These are phyloP conservation scores for Lipomyces chichibuensis DNA, from an alignment of 805 yeast species.

Conservation along the genomic window DNA sequence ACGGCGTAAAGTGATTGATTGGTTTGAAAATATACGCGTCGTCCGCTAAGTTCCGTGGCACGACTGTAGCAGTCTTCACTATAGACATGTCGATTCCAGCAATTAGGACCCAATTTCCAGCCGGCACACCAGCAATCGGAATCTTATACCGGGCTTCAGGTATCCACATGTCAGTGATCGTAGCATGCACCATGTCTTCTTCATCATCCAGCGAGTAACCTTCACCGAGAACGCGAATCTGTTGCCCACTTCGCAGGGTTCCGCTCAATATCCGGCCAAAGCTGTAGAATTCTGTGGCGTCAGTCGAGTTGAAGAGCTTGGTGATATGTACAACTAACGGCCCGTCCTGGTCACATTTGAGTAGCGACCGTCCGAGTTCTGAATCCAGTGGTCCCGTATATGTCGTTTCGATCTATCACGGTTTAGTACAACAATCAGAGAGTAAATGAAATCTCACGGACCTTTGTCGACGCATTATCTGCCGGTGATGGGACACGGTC, in stretches of 20 bases:
- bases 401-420: constrained; percentile 16
- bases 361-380: constrained; percentile 37
- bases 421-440: not conserved
- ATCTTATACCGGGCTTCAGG: constrained; percentile 73
- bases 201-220: constrained; percentile 51
- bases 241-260: constrained; percentile 51
- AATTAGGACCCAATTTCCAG: constrained; percentile 71
- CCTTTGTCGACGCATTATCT: constrained; percentile 39
- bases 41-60: constrained; percentile 39
- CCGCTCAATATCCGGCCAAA: constrained; percentile 70
- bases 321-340: constrained; percentile 58
- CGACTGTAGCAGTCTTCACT: constrained; percentile 65
- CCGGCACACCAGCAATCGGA: constrained; percentile 55
- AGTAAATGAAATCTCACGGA: not conserved
- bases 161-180: constrained; percentile 47
- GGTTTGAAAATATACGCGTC: constrained; percentile 47
- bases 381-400: constrained; percentile 44
- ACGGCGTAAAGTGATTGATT: constrained; percentile 52
- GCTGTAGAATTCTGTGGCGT: constrained; percentile 57
- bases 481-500: constrained; percentile 48
- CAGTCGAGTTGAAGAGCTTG: constrained; percentile 60
- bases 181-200: constrained; percentile 53
- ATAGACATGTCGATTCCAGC: constrained; percentile 63
- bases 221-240: constrained; percentile 62
- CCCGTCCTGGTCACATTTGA: constrained; percentile 47